Percentiles rank a stretch among this genome's conserved stretches.
Evolutionary conservation across 495 filamentous ascomycete species (phyloP).

Genomic region (Chlorociboria aeruginascens): DNA sequence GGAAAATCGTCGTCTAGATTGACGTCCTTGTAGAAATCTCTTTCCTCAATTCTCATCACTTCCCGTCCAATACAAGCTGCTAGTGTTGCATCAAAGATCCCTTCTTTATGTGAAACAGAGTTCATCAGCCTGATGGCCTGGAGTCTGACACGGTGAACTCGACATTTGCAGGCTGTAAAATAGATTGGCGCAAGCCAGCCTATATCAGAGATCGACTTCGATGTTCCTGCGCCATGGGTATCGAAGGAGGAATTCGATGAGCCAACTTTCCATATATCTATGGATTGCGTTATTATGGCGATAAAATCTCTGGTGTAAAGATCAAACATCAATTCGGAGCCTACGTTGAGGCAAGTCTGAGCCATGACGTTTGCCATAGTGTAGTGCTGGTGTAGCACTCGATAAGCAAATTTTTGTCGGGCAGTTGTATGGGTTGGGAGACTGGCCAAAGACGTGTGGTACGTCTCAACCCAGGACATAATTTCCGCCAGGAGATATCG

Average conservation of each 20-base stretch:
- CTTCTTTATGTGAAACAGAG: constrained; percentile 27
- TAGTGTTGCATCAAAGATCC: constrained; percentile 25
- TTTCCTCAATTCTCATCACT: constrained; percentile 11
- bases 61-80: neutral
- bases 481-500: neutral
- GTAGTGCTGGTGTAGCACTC: constrained; percentile 31
- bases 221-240: neutral
- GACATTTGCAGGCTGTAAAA: constrained; percentile 9
- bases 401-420: constrained; percentile 9
- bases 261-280: constrained; percentile 21
- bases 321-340: constrained; percentile 32
- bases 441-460: neutral
- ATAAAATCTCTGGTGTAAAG: constrained; percentile 26
- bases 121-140: constrained; percentile 11
- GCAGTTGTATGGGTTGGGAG: neutral
- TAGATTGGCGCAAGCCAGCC: constrained; percentile 11
- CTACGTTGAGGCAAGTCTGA: constrained; percentile 24
- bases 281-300: constrained; percentile 22
- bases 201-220: constrained; percentile 5
- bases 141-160: constrained; percentile 4
- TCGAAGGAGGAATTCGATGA: neutral
- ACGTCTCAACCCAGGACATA: neutral
- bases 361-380: constrained; percentile 36
- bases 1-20: neutral
- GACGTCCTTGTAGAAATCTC: neutral